Evolutionary conservation across 495 filamentous ascomycete genomes (phyloP), one percentile per base, ranked within the genome.

Genomic region (Neurospora sp.): DNA sequence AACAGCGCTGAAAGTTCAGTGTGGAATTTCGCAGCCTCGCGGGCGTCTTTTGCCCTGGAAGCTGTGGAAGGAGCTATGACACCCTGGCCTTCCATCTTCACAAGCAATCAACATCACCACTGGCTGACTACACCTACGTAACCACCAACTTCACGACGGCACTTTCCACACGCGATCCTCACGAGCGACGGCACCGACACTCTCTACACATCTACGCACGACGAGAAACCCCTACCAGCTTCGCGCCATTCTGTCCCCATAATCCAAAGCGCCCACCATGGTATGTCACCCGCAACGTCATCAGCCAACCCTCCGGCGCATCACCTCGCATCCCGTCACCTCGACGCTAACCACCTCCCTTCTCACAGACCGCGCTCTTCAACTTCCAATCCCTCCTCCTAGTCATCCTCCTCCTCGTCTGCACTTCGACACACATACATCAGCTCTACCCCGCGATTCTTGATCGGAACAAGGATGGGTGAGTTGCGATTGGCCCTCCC

Each of bases 381-480:
- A 97, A 98, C 84, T 97, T 99, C 87, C 92, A 96, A 79, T 94
- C 92, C 71, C 90, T 98, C 72, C 88, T 99, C 54, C 89, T 98
- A 76, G 93, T 97, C 78, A 90, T 99, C 77, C 90, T 98, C 62
- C 92, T 99, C 77, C 88, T 95, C 74, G 96, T 99, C 79, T 99
- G 96, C 85, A 98, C 96, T 40, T 94, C 91, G 82, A 88, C 96
- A 69, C 97, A 98, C 85, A 88, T 93, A 46, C 96, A 98, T 84
- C 91, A 92, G 75, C 88, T 95, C 70, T 92, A 97, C 81, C 96
- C 96, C 0, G 91, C 92, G 7, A 92, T 97, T 77, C 94, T 99
- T 81, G 96, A 98, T 80, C 88, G 93, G 27, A 96, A 97, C 79
- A 94, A 94, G 83, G 90, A 94, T 78, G 93, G 93, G 92, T 95